Evolutionary conservation across 768 basidiomycete genomes (phyloP).

Genomic region (Mrakia frigida): DNA sequence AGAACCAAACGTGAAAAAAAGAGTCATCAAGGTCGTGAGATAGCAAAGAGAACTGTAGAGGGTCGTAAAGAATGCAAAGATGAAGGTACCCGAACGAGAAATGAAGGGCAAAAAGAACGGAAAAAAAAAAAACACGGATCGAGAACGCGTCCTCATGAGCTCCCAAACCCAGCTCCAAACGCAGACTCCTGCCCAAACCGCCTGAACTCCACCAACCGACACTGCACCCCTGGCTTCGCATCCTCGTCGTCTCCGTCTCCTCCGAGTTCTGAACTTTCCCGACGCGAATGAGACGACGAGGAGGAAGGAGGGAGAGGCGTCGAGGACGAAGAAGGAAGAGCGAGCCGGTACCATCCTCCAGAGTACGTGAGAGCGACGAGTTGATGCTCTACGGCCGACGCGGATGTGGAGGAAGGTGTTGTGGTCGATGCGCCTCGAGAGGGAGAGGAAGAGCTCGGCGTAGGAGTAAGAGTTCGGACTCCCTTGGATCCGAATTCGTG

Average conservation of each 20-base stretch:
- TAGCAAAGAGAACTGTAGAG: not conserved
- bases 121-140: not conserved
- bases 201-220: constrained; percentile 19
- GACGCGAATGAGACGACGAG: not conserved
- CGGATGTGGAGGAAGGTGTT: not conserved
- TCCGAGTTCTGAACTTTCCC: not conserved
- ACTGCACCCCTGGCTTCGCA: not conserved
- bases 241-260: not conserved
- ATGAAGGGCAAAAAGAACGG: not conserved
- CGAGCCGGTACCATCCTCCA: constrained; percentile 45
- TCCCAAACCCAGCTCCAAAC: constrained; percentile 16
- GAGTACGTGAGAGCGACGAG: constrained; percentile 74
- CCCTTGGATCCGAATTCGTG: constrained; percentile 24
- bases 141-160: not conserved
- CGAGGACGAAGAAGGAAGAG: constrained; percentile 38
- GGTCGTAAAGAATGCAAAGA: not conserved
- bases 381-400: constrained; percentile 56
- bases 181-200: constrained; percentile 16
- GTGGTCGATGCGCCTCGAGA: constrained; percentile 4
- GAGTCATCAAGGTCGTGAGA: not conserved
- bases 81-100: not conserved
- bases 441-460: not conserved
- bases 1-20: no score
- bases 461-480: constrained; percentile 27
- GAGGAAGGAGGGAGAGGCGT: not conserved